Evolutionary conservation across 2,329 filamentous ascomycete genomes (phyloP).

Genomic region (Rhinocladiella mackenziei): DNA sequence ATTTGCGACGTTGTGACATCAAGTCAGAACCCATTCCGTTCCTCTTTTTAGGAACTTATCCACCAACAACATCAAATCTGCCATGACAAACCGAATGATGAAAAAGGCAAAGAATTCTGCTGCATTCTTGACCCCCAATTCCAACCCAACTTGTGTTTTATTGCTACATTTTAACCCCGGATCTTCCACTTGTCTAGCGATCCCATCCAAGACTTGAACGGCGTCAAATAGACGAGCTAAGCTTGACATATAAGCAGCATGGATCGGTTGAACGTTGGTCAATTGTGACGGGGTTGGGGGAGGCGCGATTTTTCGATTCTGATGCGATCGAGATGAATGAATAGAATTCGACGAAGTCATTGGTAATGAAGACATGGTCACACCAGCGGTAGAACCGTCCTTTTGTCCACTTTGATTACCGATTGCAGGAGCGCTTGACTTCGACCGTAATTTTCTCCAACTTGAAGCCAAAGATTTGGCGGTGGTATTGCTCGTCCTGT

Average conservation of each 20-base stretch:
- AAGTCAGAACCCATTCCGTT: slow-evolving; percentile 82
- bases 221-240: slow-evolving; percentile 89
- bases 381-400: slow-evolving; percentile 46
- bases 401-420: slow-evolving; percentile 33
- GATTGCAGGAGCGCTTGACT: slow-evolving; percentile 59
- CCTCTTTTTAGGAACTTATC: slow-evolving; percentile 97
- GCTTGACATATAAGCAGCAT: slow-evolving; percentile 86
- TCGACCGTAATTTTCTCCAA: slow-evolving; percentile 84
- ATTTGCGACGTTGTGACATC: no score
- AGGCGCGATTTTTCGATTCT: slow-evolving; percentile 52
- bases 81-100: slow-evolving; percentile 88
- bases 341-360: slow-evolving; percentile 62
- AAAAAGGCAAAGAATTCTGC: slow-evolving; percentile 98
- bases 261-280: slow-evolving; percentile 52
- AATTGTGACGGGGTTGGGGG: slow-evolving; percentile 64
- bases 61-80: slow-evolving; percentile 76
- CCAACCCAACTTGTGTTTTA: slow-evolving; percentile 90
- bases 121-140: slow-evolving; percentile 86
- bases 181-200: slow-evolving; percentile 92
- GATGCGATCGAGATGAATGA: slow-evolving; percentile 55
- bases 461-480: slow-evolving; percentile 76
- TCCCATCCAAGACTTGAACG: slow-evolving; percentile 84
- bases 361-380: slow-evolving; percentile 69
- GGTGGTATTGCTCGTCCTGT: slow-evolving; percentile 57
- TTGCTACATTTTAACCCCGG: slow-evolving; percentile 87